Conservation (phyloP, 345 rosid species). For the Mangifera indica region DNA sequence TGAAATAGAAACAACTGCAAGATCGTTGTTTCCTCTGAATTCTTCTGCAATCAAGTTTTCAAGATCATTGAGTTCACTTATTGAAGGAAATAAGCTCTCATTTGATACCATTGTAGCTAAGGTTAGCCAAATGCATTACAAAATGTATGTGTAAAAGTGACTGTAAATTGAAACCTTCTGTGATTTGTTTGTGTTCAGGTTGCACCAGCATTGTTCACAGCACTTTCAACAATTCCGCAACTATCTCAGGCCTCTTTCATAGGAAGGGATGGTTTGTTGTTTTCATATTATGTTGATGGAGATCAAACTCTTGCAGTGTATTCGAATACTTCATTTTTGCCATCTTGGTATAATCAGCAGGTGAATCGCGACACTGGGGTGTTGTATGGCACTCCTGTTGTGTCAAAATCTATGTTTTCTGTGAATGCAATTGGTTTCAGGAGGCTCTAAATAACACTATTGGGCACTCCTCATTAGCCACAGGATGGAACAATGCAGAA, state of each 20-base stretch:
- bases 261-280: conserved; percentile 37
- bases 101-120: conserved; percentile 27
- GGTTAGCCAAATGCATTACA: conserved; percentile 17
- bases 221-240: conserved; percentile 33
- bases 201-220: conserved; percentile 38
- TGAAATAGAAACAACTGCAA: conserved; percentile 32
- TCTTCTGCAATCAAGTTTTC: conserved; percentile 35
- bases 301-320: conserved; percentile 26
- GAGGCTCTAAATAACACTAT: conserved; percentile 23
- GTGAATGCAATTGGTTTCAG: conserved; percentile 30
- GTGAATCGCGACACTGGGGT: conserved; percentile 36
- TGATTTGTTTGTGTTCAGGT: conserved; percentile 25
- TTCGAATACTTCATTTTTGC: conserved; percentile 32
- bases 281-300: conserved; percentile 27
- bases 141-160: too few relatives aligned
- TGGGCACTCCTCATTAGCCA: conserved; percentile 24
- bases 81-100: conserved; percentile 34
- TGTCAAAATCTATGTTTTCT: conserved; percentile 6
- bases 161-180: too few relatives aligned
- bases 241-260: conserved; percentile 27
- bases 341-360: conserved; percentile 30
- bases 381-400: conserved; percentile 36
- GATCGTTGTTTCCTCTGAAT: conserved; percentile 25
- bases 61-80: conserved; percentile 28
- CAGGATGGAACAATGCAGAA: conserved; percentile 24